Evolutionary conservation across 306 rosid species (phyloP).

Genomic region (Prunus persica): DNA sequence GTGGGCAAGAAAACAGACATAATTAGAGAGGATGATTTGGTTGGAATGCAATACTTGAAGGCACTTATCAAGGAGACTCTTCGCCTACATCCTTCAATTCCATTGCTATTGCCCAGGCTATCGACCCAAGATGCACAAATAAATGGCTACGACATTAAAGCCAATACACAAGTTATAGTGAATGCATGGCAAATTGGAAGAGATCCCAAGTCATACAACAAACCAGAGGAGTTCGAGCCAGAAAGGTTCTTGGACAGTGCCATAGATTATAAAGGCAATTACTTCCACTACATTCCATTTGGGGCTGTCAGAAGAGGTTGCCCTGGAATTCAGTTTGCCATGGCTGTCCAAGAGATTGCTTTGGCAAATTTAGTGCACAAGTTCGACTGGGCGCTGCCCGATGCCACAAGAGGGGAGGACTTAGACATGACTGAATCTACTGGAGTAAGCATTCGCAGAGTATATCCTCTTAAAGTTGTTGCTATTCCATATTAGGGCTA

Average conservation of each 20-base stretch:
- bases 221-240: neutral
- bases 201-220: neutral
- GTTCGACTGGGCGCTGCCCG: neutral
- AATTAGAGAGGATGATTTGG: neutral
- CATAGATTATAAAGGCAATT: neutral
- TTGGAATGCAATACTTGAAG: neutral
- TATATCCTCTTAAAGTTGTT: neutral
- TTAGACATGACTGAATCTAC: neutral
- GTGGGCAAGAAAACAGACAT: neutral
- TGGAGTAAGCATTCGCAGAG: neutral
- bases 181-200: neutral
- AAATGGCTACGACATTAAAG: neutral
- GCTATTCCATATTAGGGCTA: neutral
- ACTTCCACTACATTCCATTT: neutral
- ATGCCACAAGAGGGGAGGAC: neutral
- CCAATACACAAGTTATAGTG: neutral
- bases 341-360: neutral
- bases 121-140: neutral
- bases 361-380: neutral
- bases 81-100: neutral
- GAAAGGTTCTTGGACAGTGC: neutral
- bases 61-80: constrained; percentile 7
- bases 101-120: neutral
- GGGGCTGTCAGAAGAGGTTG: neutral
- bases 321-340: neutral